These are phyloP conservation scores for Naganishia liquefaciens DNA, from an alignment of 1,284 basidiomycete genomes.

Conservation along the genomic window DNA sequence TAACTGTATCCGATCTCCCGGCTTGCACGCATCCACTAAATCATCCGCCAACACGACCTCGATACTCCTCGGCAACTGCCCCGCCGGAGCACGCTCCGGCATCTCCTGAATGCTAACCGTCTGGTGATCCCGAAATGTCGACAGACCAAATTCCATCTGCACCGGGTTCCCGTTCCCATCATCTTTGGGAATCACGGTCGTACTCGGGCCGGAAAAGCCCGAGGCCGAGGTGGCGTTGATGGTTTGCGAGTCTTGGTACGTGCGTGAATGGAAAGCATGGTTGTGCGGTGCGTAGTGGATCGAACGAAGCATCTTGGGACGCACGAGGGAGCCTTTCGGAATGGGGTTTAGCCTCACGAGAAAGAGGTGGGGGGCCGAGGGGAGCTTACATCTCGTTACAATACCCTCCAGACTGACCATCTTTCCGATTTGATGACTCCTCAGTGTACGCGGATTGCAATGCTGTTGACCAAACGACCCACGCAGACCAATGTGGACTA, in stretches of 20 bases:
- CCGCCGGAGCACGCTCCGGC: constrained; percentile 97
- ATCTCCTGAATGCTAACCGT: constrained; percentile 98
- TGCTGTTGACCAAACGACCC: constrained; percentile 99
- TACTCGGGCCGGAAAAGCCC: constrained; percentile 68
- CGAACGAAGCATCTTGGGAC: constrained; percentile 96
- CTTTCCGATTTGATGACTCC: constrained; percentile 84
- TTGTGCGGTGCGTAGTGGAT: constrained; percentile 93
- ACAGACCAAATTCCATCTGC: constrained; percentile 90
- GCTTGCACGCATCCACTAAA: constrained; percentile 94
- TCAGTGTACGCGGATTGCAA: constrained; percentile 89
- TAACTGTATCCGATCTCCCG: constrained; percentile 94
- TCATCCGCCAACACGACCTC: constrained; percentile 97
- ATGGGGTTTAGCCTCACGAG: no score
- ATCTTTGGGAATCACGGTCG: constrained; percentile 85
- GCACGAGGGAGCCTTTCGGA: constrained; percentile 88
- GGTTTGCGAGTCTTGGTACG: constrained; percentile 90
- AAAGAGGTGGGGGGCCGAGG: no score
- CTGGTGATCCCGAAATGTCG: constrained; percentile 94
- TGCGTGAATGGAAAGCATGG: constrained; percentile 77
- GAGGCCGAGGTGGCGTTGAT: constrained; percentile 62
- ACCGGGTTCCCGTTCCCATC: constrained; percentile 86
- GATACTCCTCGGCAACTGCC: constrained; percentile 91
- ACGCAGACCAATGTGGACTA: constrained; percentile 81
- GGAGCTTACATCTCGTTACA: constrained; percentile 78
- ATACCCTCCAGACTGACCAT: constrained; percentile 99